Percentiles rank a stretch among this genome's conserved stretches.
These are phyloP conservation scores for Angomonas deanei DNA, from an alignment of 208 protist species.

Conservation along the genomic window DNA sequence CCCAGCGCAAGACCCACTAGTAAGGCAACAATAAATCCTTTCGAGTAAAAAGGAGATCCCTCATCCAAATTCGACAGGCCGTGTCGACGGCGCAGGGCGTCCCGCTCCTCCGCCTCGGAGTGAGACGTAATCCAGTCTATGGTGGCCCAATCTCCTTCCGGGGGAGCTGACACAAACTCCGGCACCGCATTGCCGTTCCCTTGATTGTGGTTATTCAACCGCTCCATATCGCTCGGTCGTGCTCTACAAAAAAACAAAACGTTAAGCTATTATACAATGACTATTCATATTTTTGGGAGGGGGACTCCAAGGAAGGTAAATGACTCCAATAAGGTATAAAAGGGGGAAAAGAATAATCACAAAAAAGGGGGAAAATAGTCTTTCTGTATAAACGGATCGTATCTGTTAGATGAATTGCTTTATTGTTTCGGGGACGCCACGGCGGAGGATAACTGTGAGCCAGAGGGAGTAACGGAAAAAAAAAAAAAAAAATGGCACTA, in stretches of 20 bases:
- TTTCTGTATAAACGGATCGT: too few relatives aligned
- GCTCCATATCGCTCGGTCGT: too few relatives aligned
- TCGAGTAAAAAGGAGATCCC: slow-evolving; percentile 18
- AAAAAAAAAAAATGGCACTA: not conserved
- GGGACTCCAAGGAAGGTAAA: too few relatives aligned
- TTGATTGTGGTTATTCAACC: not conserved
- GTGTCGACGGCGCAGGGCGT: slow-evolving; percentile 14
- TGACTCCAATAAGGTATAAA: not conserved
- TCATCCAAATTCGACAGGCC: not conserved
- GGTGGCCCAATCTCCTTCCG: slow-evolving; percentile 56
- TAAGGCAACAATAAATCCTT: slow-evolving; percentile 37
- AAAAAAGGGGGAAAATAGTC: not conserved
- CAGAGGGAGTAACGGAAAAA: too few relatives aligned
- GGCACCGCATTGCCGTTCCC: not conserved
- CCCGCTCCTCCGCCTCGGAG: slow-evolving; percentile 32
- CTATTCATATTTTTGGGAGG: too few relatives aligned
- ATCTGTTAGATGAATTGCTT: not conserved
- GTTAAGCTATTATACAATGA: not conserved
- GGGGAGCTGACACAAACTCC: slow-evolving; percentile 16
- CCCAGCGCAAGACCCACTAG: slow-evolving; percentile 38
- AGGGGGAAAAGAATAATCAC: not conserved
- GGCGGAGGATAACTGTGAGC: too few relatives aligned
- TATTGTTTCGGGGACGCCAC: not conserved
- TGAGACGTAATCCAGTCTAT: slow-evolving; percentile 62
- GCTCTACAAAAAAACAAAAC: not conserved